These are phyloP conservation scores for Monilinia laxa DNA, from an alignment of 2,329 filamentous ascomycete genomes.

Conservation along the genomic window DNA sequence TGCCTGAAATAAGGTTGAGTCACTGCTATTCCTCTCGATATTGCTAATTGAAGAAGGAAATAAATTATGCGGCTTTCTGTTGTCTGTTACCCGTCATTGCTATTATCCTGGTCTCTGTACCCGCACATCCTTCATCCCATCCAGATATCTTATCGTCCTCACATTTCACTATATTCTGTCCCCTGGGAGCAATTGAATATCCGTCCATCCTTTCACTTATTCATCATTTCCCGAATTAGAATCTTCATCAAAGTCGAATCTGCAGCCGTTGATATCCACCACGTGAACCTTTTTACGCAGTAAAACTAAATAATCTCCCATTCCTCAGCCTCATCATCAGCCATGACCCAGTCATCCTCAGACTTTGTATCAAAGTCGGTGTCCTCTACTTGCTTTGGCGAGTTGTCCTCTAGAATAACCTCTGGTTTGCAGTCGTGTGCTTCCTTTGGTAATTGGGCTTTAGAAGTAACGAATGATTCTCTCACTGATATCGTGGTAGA, in stretches of 20 bases:
- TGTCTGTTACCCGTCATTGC: not conserved
- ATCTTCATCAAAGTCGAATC: not conserved
- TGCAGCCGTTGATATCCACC: not conserved
- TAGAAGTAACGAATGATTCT: no score
- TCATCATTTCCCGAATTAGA: not conserved
- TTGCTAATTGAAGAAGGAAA: not conserved
- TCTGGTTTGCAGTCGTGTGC: no score
- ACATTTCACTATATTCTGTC: not conserved
- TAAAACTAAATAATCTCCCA: conserved; percentile 2
- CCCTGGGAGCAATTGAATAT: not conserved
- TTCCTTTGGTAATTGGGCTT: no score
- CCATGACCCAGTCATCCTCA: not conserved
- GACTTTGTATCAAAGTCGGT: not conserved
- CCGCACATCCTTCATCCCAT: not conserved
- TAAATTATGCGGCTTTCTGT: no score
- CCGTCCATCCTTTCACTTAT: not conserved
- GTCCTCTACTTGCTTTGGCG: not conserved
- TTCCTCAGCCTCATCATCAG: not conserved
- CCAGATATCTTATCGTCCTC: not conserved
- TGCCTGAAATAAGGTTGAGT: not conserved
- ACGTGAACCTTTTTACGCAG: not conserved
- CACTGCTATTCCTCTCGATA: not conserved
- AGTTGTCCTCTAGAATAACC: accelerated
- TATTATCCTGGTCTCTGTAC: not conserved
- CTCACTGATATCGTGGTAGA: no score